A percentile compares a stretch with the other conserved stretches of the same genome.
Conservation (phyloP, 306 rosid species). For the Fagus sylvatica region DNA sequence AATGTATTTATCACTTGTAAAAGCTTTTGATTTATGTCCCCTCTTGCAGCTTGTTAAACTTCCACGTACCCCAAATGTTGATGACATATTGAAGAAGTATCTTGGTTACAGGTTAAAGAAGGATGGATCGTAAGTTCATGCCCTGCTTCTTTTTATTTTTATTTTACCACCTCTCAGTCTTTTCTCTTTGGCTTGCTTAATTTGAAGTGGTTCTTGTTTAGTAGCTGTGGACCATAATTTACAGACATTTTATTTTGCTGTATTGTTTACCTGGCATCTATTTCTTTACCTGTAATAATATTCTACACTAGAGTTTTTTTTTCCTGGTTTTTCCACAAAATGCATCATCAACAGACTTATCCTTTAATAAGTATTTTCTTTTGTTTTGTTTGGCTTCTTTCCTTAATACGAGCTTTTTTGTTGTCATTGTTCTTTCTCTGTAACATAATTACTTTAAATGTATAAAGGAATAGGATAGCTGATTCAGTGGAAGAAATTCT, state of each 20-base stretch:
- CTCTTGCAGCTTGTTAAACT: slow-evolving; percentile 84
- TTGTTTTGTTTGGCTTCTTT: neutral
- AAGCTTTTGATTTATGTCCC: slow-evolving; percentile 20
- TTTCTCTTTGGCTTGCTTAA: slow-evolving; percentile 16
- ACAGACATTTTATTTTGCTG: neutral
- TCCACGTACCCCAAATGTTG: slow-evolving; percentile 82
- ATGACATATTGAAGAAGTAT: slow-evolving; percentile 69
- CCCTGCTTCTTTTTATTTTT: neutral
- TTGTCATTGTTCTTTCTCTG: slow-evolving; percentile 5
- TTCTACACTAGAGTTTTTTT: neutral
- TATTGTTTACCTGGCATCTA: neutral
- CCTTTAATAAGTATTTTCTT: too few species aligned
- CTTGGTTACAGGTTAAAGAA: slow-evolving; percentile 61
- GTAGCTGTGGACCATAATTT: neutral
- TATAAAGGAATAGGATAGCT: slow-evolving; percentile 61
- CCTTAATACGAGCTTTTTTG: neutral
- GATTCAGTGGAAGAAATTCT: slow-evolving; percentile 61
- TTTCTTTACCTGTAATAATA: neutral
- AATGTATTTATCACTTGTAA: neutral
- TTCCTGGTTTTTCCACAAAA: neutral
- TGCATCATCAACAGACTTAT: neutral
- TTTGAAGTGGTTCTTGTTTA: slow-evolving; percentile 5
- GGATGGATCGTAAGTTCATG: slow-evolving; percentile 68
- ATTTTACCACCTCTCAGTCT: slow-evolving; percentile 7
- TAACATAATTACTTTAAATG: slow-evolving; percentile 13